Conservation (phyloP, 2,329 filamentous ascomycete species). For the Emericellopsis cladophorae region DNA sequence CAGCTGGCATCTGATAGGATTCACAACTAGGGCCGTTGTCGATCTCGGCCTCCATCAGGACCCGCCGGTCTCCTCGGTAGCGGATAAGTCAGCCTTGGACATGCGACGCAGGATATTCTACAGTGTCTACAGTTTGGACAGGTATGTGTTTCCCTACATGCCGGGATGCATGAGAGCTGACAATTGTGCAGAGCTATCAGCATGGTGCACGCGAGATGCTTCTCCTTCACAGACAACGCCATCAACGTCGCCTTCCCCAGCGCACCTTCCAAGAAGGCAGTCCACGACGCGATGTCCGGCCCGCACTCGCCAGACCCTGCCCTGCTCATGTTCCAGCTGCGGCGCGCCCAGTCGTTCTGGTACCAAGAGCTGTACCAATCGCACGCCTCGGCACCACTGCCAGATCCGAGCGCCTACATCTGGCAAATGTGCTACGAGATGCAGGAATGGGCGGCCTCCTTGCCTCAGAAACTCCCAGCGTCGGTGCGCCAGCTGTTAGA, state of each 20-base stretch:
- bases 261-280: conserved; percentile 26
- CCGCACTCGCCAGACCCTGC: conserved; percentile 53
- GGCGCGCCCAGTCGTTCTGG: conserved; percentile 77
- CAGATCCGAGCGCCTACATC: conserved; percentile 57
- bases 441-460: conserved; percentile 69
- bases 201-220: conserved; percentile 74
- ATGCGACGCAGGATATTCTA: conserved; percentile 76
- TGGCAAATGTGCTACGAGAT: conserved; percentile 67
- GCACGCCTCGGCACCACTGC: conserved; percentile 48
- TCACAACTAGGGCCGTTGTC: conserved; percentile 74
- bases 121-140: conserved; percentile 80
- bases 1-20: conserved; percentile 86
- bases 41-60: conserved; percentile 93
- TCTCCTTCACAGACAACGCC: conserved; percentile 88
- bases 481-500: conserved; percentile 68
- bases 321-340: conserved; percentile 66
- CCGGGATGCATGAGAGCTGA: conserved; percentile 8
- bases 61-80: conserved; percentile 55
- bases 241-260: conserved; percentile 69
- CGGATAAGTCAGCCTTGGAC: conserved; percentile 59
- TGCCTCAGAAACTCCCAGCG: conserved; percentile 52
- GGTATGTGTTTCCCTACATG: conserved; percentile 34
- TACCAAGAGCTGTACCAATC: conserved; percentile 83
- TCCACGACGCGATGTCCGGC: conserved; percentile 26
- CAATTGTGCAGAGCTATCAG: conserved; percentile 56